phyloP scores from a whole-genome alignment of 2,329 filamentous ascomycete genomes.

The Microcyclospora tardicrescens region DNA sequence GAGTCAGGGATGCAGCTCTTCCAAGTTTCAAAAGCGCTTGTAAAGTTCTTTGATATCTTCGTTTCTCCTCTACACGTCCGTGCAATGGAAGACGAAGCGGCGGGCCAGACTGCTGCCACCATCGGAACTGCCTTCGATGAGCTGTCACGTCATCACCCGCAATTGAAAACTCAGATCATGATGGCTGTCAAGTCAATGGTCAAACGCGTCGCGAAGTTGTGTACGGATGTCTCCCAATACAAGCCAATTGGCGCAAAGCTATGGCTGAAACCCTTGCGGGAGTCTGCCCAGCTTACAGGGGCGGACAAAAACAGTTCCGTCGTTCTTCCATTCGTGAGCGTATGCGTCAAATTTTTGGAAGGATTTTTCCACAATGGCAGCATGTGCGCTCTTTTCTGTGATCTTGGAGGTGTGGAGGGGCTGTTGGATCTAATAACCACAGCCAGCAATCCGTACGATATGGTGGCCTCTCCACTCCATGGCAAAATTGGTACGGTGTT shows the following conservation, averaged over 20 bases:
- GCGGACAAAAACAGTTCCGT: conserved; percentile 28
- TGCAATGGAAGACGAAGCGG: conserved; percentile 60
- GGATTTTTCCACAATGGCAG: conserved; percentile 63
- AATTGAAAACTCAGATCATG: conserved; percentile 65
- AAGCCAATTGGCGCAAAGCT: conserved; percentile 69
- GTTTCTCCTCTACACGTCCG: conserved; percentile 82
- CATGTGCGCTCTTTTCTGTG: conserved; percentile 62
- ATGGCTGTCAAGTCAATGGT: conserved; percentile 84
- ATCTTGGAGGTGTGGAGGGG: conserved; percentile 67
- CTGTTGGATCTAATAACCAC: conserved; percentile 74
- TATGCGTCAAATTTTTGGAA: conserved; percentile 62
- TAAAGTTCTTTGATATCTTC: conserved; percentile 91
- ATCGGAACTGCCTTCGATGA: conserved; percentile 87
- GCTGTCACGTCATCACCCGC: conserved; percentile 82
- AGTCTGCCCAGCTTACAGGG: conserved; percentile 29
- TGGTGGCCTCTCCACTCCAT: conserved; percentile 53
- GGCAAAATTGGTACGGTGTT: conserved; percentile 62
- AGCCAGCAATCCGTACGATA: conserved; percentile 64
- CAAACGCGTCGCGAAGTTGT: conserved; percentile 63
- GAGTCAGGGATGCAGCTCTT: conserved; percentile 79
- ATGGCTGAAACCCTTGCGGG: conserved; percentile 32
- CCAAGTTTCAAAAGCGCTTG: conserved; percentile 65
- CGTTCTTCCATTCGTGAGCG: conserved; percentile 51
- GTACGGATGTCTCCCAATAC: conserved; percentile 53
- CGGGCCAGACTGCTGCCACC: conserved; percentile 49